Evolutionary conservation across 768 basidiomycete genomes (phyloP), one percentile per base, ranked within the genome.

Genomic region (Russula ochroleuca): DNA sequence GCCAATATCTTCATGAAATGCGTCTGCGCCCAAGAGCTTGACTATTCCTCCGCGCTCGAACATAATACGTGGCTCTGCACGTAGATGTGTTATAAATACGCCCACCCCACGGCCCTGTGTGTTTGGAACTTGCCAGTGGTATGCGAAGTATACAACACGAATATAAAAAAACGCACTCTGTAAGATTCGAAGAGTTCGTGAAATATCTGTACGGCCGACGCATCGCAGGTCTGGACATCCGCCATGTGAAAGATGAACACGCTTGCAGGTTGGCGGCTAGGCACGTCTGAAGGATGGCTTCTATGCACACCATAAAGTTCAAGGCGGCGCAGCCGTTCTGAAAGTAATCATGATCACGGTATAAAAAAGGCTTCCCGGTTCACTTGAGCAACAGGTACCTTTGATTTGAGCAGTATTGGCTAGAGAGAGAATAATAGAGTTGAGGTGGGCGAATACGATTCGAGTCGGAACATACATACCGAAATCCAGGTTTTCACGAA

Each of bases 331-430:
- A 94, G 76, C 19, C 90, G 88, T 73, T 88, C 94, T 89, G 11
- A 69, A 47, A 5, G 21, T 3, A 21, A 38, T 54, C 23, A 15
- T 45, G 21, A 31, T 28, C 38, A 49, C 38, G 5, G 25, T 53
- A 50, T 28, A 63, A 59, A 47, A 38, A 14, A 25, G 59, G 14
- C 50, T 45, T 35, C 15, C 23, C 15, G 35, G 21, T 54, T 17
- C 40, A 49, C 61, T 31, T 25, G 23, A 17, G 17, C 53, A 62
- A 61, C 17, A 15, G 35, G 25, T 68, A 85, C 88, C 94, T 78
- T 98, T 98, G 23, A 99, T 77, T 70, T 95, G 94, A 40, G 94
- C 90, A 23, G 95, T 95, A 72, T 99, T 99, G 14, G 96, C 94
- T 90, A 56, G 43, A 52, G 21, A 60, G 53, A 41, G 38, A 52